A percentile compares a stretch with the other conserved stretches of the same genome.
These are phyloP conservation scores for Lichenothelia convexa DNA, from an alignment of 495 filamentous ascomycete species.

Conservation along the genomic window DNA sequence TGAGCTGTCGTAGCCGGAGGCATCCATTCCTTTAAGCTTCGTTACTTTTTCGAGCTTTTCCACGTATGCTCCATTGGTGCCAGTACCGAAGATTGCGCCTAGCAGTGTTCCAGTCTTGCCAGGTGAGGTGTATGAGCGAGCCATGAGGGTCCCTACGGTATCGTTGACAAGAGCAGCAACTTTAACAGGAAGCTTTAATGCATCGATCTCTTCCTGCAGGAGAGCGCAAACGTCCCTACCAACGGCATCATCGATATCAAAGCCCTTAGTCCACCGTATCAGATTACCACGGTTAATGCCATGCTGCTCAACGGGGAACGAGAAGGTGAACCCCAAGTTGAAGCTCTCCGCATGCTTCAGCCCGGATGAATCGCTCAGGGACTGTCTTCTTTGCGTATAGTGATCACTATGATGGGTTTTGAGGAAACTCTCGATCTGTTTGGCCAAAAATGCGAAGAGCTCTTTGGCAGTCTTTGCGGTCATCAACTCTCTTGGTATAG, in stretches of 20 bases:
- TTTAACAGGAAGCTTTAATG: slow-evolving; percentile 66
- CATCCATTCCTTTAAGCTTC: slow-evolving; percentile 38
- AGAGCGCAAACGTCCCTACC: slow-evolving; percentile 88
- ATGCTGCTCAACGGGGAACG: slow-evolving; percentile 83
- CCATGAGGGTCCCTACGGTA: slow-evolving; percentile 94
- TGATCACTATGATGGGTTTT: slow-evolving; percentile 76
- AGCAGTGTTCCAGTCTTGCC: slow-evolving; percentile 73
- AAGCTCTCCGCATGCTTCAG: slow-evolving; percentile 55
- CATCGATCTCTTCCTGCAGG: slow-evolving; percentile 81
- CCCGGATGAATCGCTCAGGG: slow-evolving; percentile 32
- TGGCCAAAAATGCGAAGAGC: slow-evolving; percentile 82
- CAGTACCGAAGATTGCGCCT: slow-evolving; percentile 87
- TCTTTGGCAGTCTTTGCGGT: slow-evolving; percentile 68
- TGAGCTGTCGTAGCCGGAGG: slow-evolving; percentile 47
- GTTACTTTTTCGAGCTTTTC: slow-evolving; percentile 52
- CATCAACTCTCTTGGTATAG: slow-evolving; percentile 83
- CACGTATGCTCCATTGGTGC: slow-evolving; percentile 88
- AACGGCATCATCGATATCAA: slow-evolving; percentile 80
- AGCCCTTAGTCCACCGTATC: slow-evolving; percentile 96
- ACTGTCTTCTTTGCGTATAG: slow-evolving; percentile 45
- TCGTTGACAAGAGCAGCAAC: slow-evolving; percentile 95
- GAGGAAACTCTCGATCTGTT: slow-evolving; percentile 78
- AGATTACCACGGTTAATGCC: slow-evolving; percentile 87
- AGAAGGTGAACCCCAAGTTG: slow-evolving; percentile 90
- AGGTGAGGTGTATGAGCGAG: slow-evolving; percentile 81